Base-by-base conservation (phyloP, 306 rosid species). In the Sicyos baderoa region DNA sequence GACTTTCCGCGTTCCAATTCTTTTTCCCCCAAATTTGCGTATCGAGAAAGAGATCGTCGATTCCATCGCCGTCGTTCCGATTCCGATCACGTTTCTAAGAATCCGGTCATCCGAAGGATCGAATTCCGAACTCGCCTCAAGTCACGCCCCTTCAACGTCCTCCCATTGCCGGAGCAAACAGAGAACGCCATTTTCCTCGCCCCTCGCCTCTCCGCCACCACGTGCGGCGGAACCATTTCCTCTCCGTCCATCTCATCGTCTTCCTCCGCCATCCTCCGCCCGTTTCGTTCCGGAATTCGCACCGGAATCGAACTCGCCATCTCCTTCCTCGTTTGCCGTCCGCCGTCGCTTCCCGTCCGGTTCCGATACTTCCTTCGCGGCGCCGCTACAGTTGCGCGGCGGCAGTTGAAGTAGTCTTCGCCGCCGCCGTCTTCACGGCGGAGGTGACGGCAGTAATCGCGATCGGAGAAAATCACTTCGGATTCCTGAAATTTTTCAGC, bases 101-200 rank as follows among this genome's bases (percentile, higher is more conserved):
- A 93, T 0, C 99, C 99, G 13, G 99, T 93, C 96, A 93, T 75
- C 58, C 96, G 78, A 17, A 90, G 97, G 77, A 93, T 76, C 0
- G 94, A 84, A 72, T 93, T 93, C 72, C 99, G 73, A 53, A 93
- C 97, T 58, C 76, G 78, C 40, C 99, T 88, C 88, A 90, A 83
- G 75, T 90, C 97, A 13, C 99, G 64, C 2, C 99, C 99, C 55
- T 93, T 93, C 45, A 93, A 80, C 1, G 97, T 88, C 74, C 99
- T 74, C 25, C 99, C 99, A 42, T 82, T 82, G 0, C 99, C 99
- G 0, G 89, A 77, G 50, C 90, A 86, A 11, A 93, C 84, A 0
- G 97, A 93, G 71, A 78, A 86, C 1, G 86, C 87, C 97, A 86
- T 86, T 63, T 93, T 85, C 4, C 84, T 82, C 0, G 88, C 85